Conservation (phyloP, 2,329 filamentous ascomycete genomes). For the Bipolaris sorokiniana region DNA sequence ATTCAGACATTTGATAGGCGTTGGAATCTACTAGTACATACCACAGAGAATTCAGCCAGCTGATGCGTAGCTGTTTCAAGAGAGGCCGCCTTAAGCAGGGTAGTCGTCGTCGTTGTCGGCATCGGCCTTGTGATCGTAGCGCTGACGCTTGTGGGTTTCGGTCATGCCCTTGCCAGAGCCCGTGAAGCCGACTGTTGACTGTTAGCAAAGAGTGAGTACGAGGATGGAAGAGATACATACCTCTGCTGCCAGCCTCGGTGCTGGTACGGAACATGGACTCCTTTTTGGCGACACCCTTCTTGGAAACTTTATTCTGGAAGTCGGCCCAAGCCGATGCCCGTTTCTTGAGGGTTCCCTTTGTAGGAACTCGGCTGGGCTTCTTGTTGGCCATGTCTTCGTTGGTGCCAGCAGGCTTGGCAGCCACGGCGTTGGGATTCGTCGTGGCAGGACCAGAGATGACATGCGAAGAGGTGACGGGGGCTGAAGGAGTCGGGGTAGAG, state of each 20-base stretch:
- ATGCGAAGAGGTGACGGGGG: constrained; percentile 49
- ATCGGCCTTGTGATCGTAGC: constrained; percentile 72
- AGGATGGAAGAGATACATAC: constrained; percentile 56
- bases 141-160: constrained; percentile 81
- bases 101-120: constrained; percentile 35
- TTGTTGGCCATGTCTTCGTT: constrained; percentile 67
- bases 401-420: constrained; percentile 67
- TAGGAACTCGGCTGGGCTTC: constrained; percentile 78
- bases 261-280: constrained; percentile 97
- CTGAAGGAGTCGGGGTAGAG: constrained; percentile 55
- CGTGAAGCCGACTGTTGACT: constrained; percentile 81
- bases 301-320: constrained; percentile 75
- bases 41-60: constrained; percentile 1
- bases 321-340: constrained; percentile 95
- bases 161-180: constrained; percentile 96
- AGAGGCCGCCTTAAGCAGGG: constrained; percentile 13
- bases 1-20: constrained; percentile 5
- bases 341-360: constrained; percentile 87
- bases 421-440: constrained; percentile 70
- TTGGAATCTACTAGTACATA: constrained; percentile 12
- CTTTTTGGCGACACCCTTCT: constrained; percentile 75
- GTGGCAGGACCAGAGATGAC: constrained; percentile 71
- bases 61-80: constrained; percentile 1
- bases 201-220: constrained; percentile 26
- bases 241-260: constrained; percentile 83